phyloP scores from a whole-genome alignment of 2,329 filamentous ascomycete genomes.

The Penicillium sp. region DNA sequence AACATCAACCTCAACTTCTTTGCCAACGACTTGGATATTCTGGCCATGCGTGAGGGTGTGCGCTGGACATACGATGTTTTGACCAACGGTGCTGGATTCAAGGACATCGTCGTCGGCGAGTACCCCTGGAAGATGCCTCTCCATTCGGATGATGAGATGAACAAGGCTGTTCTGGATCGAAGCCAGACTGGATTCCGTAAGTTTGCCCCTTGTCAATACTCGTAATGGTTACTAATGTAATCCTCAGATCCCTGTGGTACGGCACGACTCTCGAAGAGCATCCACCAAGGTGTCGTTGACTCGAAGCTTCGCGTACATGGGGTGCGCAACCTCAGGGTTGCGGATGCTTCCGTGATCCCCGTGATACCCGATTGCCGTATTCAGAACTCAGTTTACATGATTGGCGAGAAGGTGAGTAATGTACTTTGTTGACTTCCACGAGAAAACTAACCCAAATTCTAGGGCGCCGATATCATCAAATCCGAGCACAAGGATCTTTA shows the following conservation, averaged over 20 bases:
- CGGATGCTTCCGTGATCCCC: neutral
- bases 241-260: neutral
- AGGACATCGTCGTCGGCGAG: neutral
- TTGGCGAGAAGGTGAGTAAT: neutral
- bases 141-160: neutral
- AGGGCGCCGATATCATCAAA: conserved; percentile 33
- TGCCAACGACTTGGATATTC: neutral
- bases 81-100: neutral
- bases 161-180: neutral
- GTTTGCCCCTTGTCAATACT: neutral
- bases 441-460: conserved; percentile 1
- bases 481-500: conserved; percentile 25
- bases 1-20: neutral
- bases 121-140: neutral
- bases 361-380: neutral
- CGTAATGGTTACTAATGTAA: neutral
- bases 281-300: neutral
- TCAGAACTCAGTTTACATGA: neutral
- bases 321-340: neutral
- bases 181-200: neutral
- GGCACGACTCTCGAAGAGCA: neutral
- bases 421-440: neutral
- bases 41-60: neutral
- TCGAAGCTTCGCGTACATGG: neutral
- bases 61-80: neutral